Evolutionary conservation across 805 yeast species (phyloP), one percentile per base, ranked within the genome.

Genomic region (Yamadazyma laniorum): DNA sequence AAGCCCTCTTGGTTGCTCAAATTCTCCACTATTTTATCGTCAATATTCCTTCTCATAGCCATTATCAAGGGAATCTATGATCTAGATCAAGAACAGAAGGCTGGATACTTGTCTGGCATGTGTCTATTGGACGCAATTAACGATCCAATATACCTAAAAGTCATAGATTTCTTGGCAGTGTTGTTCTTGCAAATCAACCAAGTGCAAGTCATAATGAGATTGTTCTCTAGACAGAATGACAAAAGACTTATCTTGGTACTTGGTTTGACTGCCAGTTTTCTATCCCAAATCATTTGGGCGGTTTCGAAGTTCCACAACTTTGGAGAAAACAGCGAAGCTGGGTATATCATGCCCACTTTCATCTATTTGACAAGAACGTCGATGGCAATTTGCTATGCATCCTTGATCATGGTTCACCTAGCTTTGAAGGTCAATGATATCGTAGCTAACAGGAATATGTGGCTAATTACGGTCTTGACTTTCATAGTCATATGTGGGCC

Each of bases 331-430:
- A 69, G 64, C 41, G 76, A 70, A 45, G 63, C 71, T 1, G 65
- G 78, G 29, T 79, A 80, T 14, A 75, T 82, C 17, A 51, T 85
- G 11, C 85, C 90, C 0, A 85, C 90, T 0, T 83, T 86, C 56
- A 80, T 80, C 21, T 86, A 85, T 52, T 63, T 86, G 33, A 71
- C 85, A 29, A 70, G 91, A 42, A 85, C 86, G 29, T 82, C 90
- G 4, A 67, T 84, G 50, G 73, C 85, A 2, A 72, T 83, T 25
- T 68, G 84, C 50, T 86, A 80, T 59, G 80, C 86, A 2, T 79
- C 80, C 7, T 66, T 85, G 29, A 71, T 85, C 22, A 62, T 75
- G 8, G 78, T 80, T 16, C 80, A 74, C 51, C 61, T 77, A 3
- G 49, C 80, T 14, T 67, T 74, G 16, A 80, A 79, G 43, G 58